Evolutionary conservation across 106 monocot genomes (phyloP).

Genomic region (Acorus gramineus): DNA sequence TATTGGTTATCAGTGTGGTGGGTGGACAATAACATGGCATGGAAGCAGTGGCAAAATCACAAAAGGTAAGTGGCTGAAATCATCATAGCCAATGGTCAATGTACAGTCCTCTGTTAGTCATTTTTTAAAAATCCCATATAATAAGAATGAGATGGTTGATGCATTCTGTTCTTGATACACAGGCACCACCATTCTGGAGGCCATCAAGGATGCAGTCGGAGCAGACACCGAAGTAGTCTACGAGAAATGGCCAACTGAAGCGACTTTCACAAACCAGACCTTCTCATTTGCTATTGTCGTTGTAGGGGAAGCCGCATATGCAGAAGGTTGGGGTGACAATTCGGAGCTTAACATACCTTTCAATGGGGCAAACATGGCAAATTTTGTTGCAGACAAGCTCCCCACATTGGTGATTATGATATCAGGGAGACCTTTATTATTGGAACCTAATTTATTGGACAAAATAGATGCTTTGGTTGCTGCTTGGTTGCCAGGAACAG

Average conservation of each 20-base stretch:
- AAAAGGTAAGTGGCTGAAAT: constrained; percentile 21
- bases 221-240: constrained; percentile 55
- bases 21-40: constrained; percentile 79
- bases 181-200: constrained; percentile 76
- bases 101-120: no score
- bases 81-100: no score
- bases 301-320: constrained; percentile 67
- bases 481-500: constrained; percentile 85
- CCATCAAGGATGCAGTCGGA: constrained; percentile 47
- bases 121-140: not conserved
- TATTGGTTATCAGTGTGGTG: constrained; percentile 89
- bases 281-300: constrained; percentile 65
- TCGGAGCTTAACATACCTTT: constrained; percentile 53
- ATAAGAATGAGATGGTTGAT: not conserved
- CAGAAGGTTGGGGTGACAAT: constrained; percentile 62
- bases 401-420: constrained; percentile 63
- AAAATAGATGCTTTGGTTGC: constrained; percentile 60
- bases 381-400: constrained; percentile 38
- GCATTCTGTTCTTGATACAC: not conserved
- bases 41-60: constrained; percentile 64
- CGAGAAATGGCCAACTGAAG: constrained; percentile 37
- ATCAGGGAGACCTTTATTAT: constrained; percentile 67
- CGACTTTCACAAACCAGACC: constrained; percentile 24
- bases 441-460: constrained; percentile 43
- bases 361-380: constrained; percentile 30